Evolutionary conservation across 108 stramenopile genomes (phyloP), one percentile per base, ranked within the genome.

Genomic region (Stephanodiscus minutulus): DNA sequence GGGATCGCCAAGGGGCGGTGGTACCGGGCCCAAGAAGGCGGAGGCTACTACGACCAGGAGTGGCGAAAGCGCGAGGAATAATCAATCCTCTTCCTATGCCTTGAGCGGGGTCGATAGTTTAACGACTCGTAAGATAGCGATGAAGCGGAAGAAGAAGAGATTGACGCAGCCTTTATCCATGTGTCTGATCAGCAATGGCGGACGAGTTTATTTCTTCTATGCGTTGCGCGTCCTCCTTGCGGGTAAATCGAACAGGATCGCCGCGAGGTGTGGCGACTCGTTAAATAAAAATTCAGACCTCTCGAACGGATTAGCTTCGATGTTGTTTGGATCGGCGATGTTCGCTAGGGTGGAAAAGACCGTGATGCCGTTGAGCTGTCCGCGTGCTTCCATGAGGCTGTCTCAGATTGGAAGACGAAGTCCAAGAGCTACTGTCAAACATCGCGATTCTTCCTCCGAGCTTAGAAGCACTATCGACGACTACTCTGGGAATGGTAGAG

Each of bases 151-250:
- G 39, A 59, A 47, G 36, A 69, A 58, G 48, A 66, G 66, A 58
- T 15, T 52, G 20, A 41, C 69, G 28, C 69, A 70, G 35, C 79
- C 63, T 10, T 49, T 81, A 11, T 74, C 61, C 35, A 48, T 81
- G 9, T 74, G 68, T 25, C 59, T 81, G 31, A 68, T 81, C 18
- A 70, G 73, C 8, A 74, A 54, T 48, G 79, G 74, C 61, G 79
- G 79, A 35, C 48, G 20, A 11, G 79, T 73, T 46, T 64, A 68
- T 48, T 74, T 81, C 62, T 81, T 66, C 58, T 57, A 73, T 65
- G 79, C 79, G 27, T 63, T 81, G 49, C 54, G 68, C 15, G 68
- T 70, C 11, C 69, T 71, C n/a, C 46, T 47, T 12, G 61, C 21
- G 22, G 48, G 44, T 21, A 66, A 28, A 55, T 43, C 58, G 21